phyloP scores from a whole-genome alignment of 2,329 filamentous ascomycete genomes.

The Ilyonectria robusta region DNA sequence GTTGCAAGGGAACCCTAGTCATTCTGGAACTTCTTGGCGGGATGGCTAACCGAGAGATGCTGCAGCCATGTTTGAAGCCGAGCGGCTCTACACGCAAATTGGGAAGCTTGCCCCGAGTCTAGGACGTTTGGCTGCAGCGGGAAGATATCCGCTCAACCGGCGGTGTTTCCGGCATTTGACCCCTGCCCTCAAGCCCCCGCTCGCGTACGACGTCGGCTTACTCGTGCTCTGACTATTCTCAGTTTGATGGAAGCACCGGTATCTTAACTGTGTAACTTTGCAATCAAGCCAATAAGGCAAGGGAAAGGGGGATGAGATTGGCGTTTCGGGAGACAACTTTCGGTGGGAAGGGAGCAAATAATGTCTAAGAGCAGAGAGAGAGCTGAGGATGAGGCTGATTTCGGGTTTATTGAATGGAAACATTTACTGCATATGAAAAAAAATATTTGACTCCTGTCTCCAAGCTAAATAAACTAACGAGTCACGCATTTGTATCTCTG shows the following conservation, averaged over 20 bases:
- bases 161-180: constrained; percentile 16
- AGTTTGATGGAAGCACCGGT: neutral
- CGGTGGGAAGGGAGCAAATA: neutral
- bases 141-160: constrained; percentile 3
- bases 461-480: neutral
- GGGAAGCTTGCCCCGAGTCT: neutral
- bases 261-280: constrained; percentile 14
- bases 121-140: constrained; percentile 1
- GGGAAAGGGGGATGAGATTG: neutral
- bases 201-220: constrained; percentile 6
- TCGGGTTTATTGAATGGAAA: neutral
- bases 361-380: neutral
- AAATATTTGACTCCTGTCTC: neutral
- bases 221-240: neutral
- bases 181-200: constrained; percentile 10
- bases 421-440: neutral
- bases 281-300: neutral
- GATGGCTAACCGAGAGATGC: constrained; percentile 9
- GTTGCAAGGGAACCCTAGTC: constrained; percentile 6
- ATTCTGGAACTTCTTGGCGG: neutral
- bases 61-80: too few species aligned
- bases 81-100: too few species aligned
- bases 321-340: neutral
- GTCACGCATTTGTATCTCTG: neutral
- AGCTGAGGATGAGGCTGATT: neutral